Evolutionary conservation across 1,139 yeast species (phyloP).

Genomic region (Debaryomycetaceae sp.): DNA sequence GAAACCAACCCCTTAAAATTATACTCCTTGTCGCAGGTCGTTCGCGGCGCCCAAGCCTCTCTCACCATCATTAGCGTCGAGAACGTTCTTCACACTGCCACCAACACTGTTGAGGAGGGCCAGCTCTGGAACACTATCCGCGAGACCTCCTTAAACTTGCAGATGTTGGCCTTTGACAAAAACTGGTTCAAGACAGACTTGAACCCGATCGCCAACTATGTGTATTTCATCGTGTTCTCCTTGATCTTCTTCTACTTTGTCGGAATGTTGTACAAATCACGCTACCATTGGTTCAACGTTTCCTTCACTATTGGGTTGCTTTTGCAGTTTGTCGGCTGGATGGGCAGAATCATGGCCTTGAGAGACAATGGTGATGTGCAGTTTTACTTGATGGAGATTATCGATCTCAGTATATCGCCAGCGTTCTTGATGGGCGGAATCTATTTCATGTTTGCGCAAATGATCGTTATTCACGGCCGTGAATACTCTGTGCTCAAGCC

Average conservation of each 20-base stretch:
- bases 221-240: constrained; percentile 18
- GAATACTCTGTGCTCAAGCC: constrained; percentile 56
- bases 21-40: constrained; percentile 12
- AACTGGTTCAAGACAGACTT: constrained; percentile 18
- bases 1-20: constrained; percentile 7
- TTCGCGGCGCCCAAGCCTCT: constrained; percentile 30
- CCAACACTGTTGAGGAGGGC: constrained; percentile 15
- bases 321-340: constrained; percentile 63
- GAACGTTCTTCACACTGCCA: constrained; percentile 27
- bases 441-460: constrained; percentile 65
- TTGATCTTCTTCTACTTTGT: constrained; percentile 13
- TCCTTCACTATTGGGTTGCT: constrained; percentile 51
- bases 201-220: constrained; percentile 12
- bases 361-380: constrained; percentile 28
- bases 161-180: constrained; percentile 15
- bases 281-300: constrained; percentile 66
- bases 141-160: constrained; percentile 21
- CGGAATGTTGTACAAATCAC: constrained; percentile 22
- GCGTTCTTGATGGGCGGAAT: constrained; percentile 86
- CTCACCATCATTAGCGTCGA: constrained; percentile 23
- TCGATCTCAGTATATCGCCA: constrained; percentile 70
- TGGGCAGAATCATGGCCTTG: constrained; percentile 43
- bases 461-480: constrained; percentile 60
- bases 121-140: constrained; percentile 22
- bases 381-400: constrained; percentile 53